A percentile compares a stretch with the other conserved stretches of the same genome.
phyloP scores from a whole-genome alignment of 2,329 filamentous ascomycete species.

The Fusarium drepaniforme region DNA sequence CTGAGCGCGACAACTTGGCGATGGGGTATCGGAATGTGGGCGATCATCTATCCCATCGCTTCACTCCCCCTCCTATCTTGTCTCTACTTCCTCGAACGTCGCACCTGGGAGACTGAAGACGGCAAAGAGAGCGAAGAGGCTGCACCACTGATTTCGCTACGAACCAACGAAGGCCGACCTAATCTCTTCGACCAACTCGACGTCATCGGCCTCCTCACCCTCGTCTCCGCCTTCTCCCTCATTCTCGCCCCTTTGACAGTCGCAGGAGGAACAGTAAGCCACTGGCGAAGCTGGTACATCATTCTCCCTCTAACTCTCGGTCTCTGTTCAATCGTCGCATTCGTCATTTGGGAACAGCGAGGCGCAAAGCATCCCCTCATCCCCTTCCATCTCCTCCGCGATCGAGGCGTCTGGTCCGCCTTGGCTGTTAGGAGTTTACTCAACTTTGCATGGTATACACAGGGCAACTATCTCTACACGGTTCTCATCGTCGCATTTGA shows the following conservation, averaged over 20 bases:
- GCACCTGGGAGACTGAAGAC: constrained; percentile 13
- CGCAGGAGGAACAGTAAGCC: constrained; percentile 60
- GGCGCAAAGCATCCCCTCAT: constrained; percentile 64
- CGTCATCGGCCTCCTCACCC: constrained; percentile 59
- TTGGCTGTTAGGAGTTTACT: constrained; percentile 65
- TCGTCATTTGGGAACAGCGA: constrained; percentile 65
- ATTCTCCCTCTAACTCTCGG: constrained; percentile 65
- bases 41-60: constrained; percentile 69
- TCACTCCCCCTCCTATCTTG: constrained; percentile 65
- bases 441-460: constrained; percentile 67
- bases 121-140: constrained; percentile 15
- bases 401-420: constrained; percentile 72
- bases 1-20: constrained; percentile 65
- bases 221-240: constrained; percentile 60
- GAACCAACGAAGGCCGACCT: constrained; percentile 47
- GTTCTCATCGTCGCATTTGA: constrained; percentile 70
- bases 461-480: constrained; percentile 71
- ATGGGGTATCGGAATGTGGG: constrained; percentile 75
- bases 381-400: constrained; percentile 68
- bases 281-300: constrained; percentile 65
- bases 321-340: constrained; percentile 60
- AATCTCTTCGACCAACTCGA: constrained; percentile 70
- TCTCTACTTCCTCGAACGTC: constrained; percentile 50
- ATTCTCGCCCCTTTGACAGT: constrained; percentile 66
- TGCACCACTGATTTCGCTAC: not conserved